Conservation (phyloP, 2,329 filamentous ascomycete genomes). For the Acrocalymma vagum region DNA sequence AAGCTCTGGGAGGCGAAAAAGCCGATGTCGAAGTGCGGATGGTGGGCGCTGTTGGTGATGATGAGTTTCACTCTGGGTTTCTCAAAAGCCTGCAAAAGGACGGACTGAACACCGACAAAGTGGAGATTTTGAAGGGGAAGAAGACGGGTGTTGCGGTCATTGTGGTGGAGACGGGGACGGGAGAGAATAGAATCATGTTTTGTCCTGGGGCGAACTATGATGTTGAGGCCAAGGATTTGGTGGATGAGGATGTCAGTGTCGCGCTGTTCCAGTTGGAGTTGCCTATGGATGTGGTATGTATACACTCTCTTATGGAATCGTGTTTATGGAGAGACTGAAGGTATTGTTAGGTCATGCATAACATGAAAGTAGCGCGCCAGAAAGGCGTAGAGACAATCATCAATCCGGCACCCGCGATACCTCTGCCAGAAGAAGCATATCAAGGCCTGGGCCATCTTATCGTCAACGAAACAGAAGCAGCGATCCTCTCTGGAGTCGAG, state of each 20-base stretch:
- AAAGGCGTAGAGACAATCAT: conserved; percentile 68
- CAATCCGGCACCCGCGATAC: conserved; percentile 80
- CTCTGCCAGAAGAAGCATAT: conserved; percentile 73
- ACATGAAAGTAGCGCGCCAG: conserved; percentile 44
- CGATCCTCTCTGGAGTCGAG: conserved; percentile 69
- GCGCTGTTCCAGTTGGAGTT: conserved; percentile 59
- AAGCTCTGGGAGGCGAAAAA: conserved; percentile 26
- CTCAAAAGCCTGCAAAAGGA: conserved; percentile 53
- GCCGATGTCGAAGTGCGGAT: conserved; percentile 56
- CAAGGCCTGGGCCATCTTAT: conserved; percentile 77
- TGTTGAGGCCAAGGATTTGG: conserved; percentile 46
- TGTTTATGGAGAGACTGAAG: not conserved
- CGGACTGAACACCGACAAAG: conserved; percentile 51
- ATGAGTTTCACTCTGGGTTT: conserved; percentile 52
- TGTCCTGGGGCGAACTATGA: conserved; percentile 57
- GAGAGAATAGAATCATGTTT: conserved; percentile 60
- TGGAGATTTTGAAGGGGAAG: conserved; percentile 51
- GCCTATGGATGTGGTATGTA: conserved; percentile 50
- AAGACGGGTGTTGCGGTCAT: conserved; percentile 60
- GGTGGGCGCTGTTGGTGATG: conserved; percentile 59
- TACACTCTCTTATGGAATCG: not conserved
- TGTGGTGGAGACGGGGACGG: conserved; percentile 56
- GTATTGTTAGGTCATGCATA: conserved; percentile 37
- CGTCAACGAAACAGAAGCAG: conserved; percentile 90
- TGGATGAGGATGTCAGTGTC: conserved; percentile 51